Percentiles rank a stretch among this genome's conserved stretches.
These are phyloP conservation scores for Crithidia fasciculata DNA, from an alignment of 208 protist genomes.

Conservation along the genomic window DNA sequence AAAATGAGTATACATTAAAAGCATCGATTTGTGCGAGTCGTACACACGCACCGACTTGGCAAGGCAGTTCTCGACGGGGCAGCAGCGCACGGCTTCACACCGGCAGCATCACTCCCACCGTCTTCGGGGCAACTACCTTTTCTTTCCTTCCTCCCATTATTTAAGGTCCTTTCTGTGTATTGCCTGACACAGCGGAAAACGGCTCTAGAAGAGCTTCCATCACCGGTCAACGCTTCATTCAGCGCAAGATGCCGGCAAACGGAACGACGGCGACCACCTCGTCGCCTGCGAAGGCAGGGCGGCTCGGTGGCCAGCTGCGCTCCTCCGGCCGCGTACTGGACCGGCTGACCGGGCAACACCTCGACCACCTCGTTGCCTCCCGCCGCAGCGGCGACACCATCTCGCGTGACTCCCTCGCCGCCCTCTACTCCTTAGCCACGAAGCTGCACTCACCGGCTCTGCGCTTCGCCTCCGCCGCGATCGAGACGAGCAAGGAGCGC, in stretches of 20 bases:
- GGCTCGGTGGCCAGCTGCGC: constrained; percentile 21
- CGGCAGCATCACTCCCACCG: neutral
- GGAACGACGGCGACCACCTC: neutral
- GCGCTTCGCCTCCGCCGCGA: constrained; percentile 54
- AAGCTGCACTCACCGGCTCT: constrained; percentile 75
- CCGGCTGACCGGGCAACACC: constrained; percentile 24
- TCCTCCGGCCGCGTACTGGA: constrained; percentile 41
- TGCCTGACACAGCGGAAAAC: no score
- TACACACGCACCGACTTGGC: no score
- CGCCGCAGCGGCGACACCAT: constrained; percentile 39
- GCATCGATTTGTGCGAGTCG: no score
- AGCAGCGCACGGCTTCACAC: neutral
- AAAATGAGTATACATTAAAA: no score
- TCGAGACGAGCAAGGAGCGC: constrained; percentile 64
- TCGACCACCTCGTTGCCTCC: constrained; percentile 58
- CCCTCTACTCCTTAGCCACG: constrained; percentile 77
- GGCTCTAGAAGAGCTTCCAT: no score
- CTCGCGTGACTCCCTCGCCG: constrained; percentile 67
- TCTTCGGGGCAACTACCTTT: neutral
- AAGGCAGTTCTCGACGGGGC: no score
- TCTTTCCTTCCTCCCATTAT: constrained; percentile 6
- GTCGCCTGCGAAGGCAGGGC: constrained; percentile 6
- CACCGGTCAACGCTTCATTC: neutral
- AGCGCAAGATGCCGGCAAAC: constrained; percentile 13
- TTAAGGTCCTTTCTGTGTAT: neutral